Evolutionary conservation across 1,284 basidiomycete species (phyloP), one percentile per base, ranked within the genome.

Genomic region (Boletus smithii): DNA sequence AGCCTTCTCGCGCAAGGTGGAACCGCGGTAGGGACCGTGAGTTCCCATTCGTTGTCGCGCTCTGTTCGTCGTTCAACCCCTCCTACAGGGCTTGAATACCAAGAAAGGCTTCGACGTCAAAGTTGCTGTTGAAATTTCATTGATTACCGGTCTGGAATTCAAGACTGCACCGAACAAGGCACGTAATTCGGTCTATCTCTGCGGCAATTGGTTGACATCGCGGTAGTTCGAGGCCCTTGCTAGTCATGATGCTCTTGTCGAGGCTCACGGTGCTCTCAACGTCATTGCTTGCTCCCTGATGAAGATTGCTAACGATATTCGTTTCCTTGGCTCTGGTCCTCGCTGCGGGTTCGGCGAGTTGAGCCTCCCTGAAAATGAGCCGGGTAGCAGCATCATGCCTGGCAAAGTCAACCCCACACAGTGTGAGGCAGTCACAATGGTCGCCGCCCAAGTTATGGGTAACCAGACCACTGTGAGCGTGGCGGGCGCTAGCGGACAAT

Each of bases 341-440:
- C 88, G 97, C 44, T 99, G 97, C 65, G 97, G 97, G 53, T 79
- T 99, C 39, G 97, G 97, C 29, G 97, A 99, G 73, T 75, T 99
- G 42, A 83, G 80, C 61, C 73, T 99, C 50, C 97, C 97, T 17
- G 97, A 99, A 74, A 99, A 99, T 70, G 97, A 99, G 72, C 97
- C 97, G 36, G 97, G 97, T 50, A 97, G 92, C 64, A 97, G 93
- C 53, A 99, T 99, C 74, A 99, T 99, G 97, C 97, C 97, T 17
- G 97, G 97, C 55, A 99, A 99, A 74, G 97, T 99, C 50, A 99
- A 99, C 75, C 97, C 97, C 14, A 99, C 97, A 5, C 97, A 99
- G 70, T 99, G 97, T 62, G 97, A 99, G 74, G 97, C 97, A 10
- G 72, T 97, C 52, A 99, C 97, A 20, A 99, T 99, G 97, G 93